Conservation (phyloP, 441 rosid species). For the Rhodomyrtus psidioides region DNA sequence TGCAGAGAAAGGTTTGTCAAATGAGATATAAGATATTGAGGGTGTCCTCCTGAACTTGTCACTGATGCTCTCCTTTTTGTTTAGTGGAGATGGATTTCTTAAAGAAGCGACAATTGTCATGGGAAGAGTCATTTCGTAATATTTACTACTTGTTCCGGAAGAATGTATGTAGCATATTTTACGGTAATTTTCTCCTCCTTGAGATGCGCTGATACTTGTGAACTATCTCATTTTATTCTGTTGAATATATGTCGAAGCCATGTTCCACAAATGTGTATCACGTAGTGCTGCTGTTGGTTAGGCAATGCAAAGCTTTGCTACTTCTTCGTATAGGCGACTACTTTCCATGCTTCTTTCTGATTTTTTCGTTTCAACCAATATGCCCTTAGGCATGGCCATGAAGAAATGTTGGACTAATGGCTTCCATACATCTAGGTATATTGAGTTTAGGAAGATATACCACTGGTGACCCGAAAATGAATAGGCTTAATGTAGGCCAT, state of each 20-base stretch:
- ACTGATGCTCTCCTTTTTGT: slow-evolving; percentile 11
- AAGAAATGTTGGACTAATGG: neutral
- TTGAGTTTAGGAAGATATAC: neutral
- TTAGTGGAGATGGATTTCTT: slow-evolving; percentile 62
- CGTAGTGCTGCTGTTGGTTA: neutral
- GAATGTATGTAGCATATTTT: slow-evolving; percentile 64
- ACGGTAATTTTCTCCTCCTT: slow-evolving; percentile 35
- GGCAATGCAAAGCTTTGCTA: neutral
- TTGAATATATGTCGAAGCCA: neutral
- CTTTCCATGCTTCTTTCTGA: neutral
- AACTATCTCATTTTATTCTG: neutral
- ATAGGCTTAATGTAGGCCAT: neutral
- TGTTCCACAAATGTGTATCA: neutral
- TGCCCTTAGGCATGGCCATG: too few species aligned
- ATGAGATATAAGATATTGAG: neutral
- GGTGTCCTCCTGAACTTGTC: neutral
- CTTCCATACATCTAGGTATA: neutral
- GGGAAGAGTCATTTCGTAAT: slow-evolving; percentile 96
- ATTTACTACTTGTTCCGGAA: slow-evolving; percentile 79
- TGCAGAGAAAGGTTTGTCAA: slow-evolving; percentile 57
- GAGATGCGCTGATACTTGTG: neutral
- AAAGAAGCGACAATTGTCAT: slow-evolving; percentile 51
- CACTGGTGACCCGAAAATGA: neutral
- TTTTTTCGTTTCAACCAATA: neutral
- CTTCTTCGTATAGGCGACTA: neutral